These are phyloP conservation scores for Agarophyton chilense DNA, from an alignment of 23 red algal genomes.

Conservation along the genomic window DNA sequence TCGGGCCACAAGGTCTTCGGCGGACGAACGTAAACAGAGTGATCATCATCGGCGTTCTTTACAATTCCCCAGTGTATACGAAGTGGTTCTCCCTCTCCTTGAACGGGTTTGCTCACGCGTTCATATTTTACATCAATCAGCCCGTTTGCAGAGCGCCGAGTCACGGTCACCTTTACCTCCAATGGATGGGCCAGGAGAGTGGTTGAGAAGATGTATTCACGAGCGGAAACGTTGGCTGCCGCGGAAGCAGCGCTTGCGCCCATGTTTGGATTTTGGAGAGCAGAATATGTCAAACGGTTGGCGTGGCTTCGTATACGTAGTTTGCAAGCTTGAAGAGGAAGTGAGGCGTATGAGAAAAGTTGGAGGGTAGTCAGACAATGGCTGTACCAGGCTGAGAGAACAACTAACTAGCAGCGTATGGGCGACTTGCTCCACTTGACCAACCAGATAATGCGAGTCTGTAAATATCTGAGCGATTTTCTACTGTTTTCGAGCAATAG, in stretches of 20 bases:
- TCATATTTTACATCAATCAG: slow-evolving; percentile 24
- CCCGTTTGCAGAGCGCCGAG: background rate
- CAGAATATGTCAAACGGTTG: background rate
- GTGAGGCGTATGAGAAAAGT: background rate
- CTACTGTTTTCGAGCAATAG: background rate
- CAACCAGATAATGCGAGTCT: too few species aligned
- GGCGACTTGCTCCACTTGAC: too few species aligned
- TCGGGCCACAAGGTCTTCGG: slow-evolving; percentile 52
- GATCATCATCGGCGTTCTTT: slow-evolving; percentile 47
- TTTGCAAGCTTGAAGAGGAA: background rate
- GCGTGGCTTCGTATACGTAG: background rate
- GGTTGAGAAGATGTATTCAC: slow-evolving; percentile 7
- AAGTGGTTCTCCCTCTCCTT: slow-evolving; percentile 64
- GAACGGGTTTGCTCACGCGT: slow-evolving; percentile 47
- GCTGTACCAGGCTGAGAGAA: background rate
- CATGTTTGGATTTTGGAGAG: background rate
- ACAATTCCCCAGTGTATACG: slow-evolving; percentile 80
- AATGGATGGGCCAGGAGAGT: slow-evolving; percentile 41
- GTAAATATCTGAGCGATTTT: too few species aligned
- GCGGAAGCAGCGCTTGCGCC: slow-evolving; percentile 35
- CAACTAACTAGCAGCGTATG: background rate
- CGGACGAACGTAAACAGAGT: slow-evolving; percentile 62
- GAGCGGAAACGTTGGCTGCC: background rate
- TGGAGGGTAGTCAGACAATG: background rate
- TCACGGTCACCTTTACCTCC: slow-evolving; percentile 7